These are phyloP conservation scores for Yarrowia porcina DNA, from an alignment of 805 yeast genomes.

Conservation along the genomic window DNA sequence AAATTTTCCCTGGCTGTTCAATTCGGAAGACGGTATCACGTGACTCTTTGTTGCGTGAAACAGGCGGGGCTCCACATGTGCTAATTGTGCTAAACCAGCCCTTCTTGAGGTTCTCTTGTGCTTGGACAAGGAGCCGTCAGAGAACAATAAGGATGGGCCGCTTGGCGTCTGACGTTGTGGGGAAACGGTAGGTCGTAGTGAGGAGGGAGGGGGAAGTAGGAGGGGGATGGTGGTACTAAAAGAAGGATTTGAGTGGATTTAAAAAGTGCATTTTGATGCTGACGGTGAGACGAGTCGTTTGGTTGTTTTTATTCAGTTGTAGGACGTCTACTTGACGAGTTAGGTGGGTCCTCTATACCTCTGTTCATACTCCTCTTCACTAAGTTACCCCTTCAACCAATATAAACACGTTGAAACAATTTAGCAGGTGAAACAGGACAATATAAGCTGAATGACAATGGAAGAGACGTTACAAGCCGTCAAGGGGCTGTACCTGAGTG, in stretches of 20 bases:
- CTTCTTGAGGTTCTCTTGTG: no score
- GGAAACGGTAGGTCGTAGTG: no score
- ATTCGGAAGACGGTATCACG: no score
- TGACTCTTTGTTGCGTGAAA: no score
- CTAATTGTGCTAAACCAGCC: neutral
- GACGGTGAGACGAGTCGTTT: neutral
- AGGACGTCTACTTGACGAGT: neutral
- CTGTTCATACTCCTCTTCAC: no score
- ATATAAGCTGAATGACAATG: no score
- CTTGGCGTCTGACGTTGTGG: slow-evolving; percentile 8
- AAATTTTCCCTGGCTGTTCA: no score
- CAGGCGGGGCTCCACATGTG: slow-evolving; percentile 10
- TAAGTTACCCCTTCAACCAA: no score
- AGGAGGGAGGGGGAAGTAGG: neutral
- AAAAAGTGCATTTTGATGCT: neutral
- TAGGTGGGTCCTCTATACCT: no score
- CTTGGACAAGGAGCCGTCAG: neutral
- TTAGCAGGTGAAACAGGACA: slow-evolving; percentile 9
- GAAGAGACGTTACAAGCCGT: no score
- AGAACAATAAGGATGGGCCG: slow-evolving; percentile 8
- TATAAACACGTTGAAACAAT: slow-evolving; percentile 7
- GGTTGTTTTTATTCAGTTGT: neutral
- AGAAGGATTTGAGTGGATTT: neutral
- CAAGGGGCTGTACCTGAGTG: no score
- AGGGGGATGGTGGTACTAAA: neutral